Evolutionary conservation across 345 rosid species (phyloP).

Genomic region (Salix dunnii): DNA sequence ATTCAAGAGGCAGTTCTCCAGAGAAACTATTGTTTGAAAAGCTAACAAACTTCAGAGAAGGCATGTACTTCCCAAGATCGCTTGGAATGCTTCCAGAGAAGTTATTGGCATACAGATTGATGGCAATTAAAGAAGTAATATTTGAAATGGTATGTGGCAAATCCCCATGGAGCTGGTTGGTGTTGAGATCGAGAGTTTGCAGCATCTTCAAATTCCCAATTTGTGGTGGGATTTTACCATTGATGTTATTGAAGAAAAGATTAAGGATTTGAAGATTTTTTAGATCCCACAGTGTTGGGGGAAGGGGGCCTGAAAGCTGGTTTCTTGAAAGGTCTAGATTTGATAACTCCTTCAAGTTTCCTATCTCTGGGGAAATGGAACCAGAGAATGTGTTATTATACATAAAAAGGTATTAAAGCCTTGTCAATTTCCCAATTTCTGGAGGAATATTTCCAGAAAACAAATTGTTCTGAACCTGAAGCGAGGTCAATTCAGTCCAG

Average conservation of each 20-base stretch:
- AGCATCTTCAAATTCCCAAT: conserved; percentile 47
- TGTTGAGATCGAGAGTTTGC: conserved; percentile 35
- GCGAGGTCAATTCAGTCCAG: conserved; percentile 43
- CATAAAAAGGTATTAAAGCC: conserved; percentile 34
- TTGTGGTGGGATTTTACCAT: conserved; percentile 51
- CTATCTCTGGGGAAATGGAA: conserved; percentile 44
- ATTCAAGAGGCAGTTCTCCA: conserved; percentile 52
- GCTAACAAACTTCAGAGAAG: conserved; percentile 35
- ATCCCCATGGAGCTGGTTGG: conserved; percentile 48
- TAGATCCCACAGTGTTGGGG: conserved; percentile 46
- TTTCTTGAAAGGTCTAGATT: conserved; percentile 45
- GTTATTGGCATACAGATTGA: conserved; percentile 46
- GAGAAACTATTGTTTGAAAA: conserved; percentile 58
- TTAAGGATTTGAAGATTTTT: conserved; percentile 31
- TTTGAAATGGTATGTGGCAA: conserved; percentile 48
- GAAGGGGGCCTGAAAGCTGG: conserved; percentile 52
- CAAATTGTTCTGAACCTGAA: conserved; percentile 50
- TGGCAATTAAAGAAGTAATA: conserved; percentile 24
- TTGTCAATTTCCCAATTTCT: conserved; percentile 36
- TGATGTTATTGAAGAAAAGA: conserved; percentile 47
- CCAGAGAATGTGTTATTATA: conserved; percentile 44
- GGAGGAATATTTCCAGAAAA: conserved; percentile 48
- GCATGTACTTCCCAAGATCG: conserved; percentile 52
- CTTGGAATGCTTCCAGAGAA: conserved; percentile 50
- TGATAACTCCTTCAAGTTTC: conserved; percentile 30